Evolutionary conservation across 257 asterid genomes (phyloP).

Genomic region (Galeopsis tetrahit): DNA sequence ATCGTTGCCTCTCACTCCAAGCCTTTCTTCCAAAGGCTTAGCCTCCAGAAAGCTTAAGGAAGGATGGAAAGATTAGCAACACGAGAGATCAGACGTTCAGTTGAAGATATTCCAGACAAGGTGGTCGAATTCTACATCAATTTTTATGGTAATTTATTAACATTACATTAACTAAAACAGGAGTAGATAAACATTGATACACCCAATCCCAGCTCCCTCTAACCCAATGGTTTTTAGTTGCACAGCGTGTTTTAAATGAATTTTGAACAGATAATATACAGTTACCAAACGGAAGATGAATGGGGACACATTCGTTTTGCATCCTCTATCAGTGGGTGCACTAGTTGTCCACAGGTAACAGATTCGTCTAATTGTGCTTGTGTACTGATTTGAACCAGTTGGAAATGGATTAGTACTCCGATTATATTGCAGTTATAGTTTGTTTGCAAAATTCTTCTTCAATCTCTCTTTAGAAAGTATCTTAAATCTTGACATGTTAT

Average conservation of each 20-base stretch:
- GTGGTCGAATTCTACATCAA: slow-evolving; percentile 6
- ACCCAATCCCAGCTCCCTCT: background rate
- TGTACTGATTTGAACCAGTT: slow-evolving; percentile 1
- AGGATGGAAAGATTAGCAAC: slow-evolving; percentile 75
- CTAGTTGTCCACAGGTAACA: background rate
- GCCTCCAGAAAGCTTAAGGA: slow-evolving; percentile 68
- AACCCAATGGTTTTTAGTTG: slow-evolving; percentile 10
- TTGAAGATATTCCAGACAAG: background rate
- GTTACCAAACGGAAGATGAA: slow-evolving; percentile 21
- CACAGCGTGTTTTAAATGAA: slow-evolving; percentile 5
- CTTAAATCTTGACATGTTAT: background rate
- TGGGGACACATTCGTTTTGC: slow-evolving; percentile 13
- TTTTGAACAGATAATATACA: background rate
- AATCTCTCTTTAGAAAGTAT: background rate
- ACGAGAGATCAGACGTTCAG: background rate
- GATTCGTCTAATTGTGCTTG: background rate
- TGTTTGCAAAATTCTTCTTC: background rate
- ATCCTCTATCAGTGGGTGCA: background rate
- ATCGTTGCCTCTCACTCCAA: slow-evolving; percentile 66
- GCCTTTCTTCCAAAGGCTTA: slow-evolving; percentile 55
- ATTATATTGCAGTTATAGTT: background rate
- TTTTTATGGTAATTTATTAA: slow-evolving; percentile 3
- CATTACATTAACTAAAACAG: background rate
- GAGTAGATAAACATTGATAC: background rate
- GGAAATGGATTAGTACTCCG: slow-evolving; percentile 19